Base-by-base conservation (phyloP, 2,329 filamentous ascomycete species). In the Hymenoscyphus fraxineus region DNA sequence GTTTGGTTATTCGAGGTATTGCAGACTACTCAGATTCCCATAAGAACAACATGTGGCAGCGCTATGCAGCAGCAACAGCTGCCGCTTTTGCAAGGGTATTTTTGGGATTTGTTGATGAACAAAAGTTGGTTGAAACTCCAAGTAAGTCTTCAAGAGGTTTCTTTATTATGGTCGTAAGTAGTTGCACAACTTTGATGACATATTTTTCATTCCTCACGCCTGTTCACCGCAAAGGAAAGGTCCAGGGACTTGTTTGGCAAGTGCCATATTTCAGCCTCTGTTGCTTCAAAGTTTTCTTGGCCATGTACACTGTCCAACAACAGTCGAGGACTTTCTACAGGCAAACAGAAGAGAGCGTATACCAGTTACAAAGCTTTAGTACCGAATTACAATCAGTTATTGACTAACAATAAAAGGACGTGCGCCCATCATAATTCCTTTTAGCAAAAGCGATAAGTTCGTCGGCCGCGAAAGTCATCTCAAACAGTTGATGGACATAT, bases 1-100 rank as follows among this genome's bases (percentile, higher is more conserved):
- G 66, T 44, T 41, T 69, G 1, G 64, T 69, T 12, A 68, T 69
- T 2, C 16, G 67, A 38, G 67, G 67, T 5, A 68, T 69, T 38
- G 65, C 60, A 39, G 66, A 69, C 32, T 69, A 68, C 32, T 56
- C 62, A 1, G 66, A 66, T 62, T 65, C 64, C 2, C 66, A 68
- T 51, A 66, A 64, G 54, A 60, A 64, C 22, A 60, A 63, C 12
- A 32, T n/a, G 6, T 68, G 66, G 66, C 66, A 68, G n/a, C n/a
- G 12, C 4, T 67, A 68, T 60, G 66, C 66, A 1, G 66, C 66
- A 6, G 54, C 62, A 12, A 59, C 56, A 13, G 66, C 66, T 19
- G 66, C 66, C 0, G 66, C 64, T 32, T 64, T 58, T 58, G 60
- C 64, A 19, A 64, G 62, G 54, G 57, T 47, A 35, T 55, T 67